These are phyloP conservation scores for Leccinum pachyderme DNA, from an alignment of 1,284 basidiomycete species.

Conservation along the genomic window DNA sequence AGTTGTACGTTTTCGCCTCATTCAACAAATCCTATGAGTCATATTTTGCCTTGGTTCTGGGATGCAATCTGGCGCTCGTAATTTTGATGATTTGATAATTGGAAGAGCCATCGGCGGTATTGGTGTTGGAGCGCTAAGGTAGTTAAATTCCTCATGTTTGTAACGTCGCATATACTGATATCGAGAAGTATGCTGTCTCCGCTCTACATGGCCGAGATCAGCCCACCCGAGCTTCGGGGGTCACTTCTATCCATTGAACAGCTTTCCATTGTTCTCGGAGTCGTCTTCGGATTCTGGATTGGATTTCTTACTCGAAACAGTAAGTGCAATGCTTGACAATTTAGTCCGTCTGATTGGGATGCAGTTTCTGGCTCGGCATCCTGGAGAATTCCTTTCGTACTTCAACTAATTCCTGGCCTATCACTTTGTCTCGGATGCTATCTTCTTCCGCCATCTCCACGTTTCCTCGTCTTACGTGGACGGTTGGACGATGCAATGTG, in stretches of 20 bases:
- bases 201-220: conserved; percentile 82
- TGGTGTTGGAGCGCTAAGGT: conserved; percentile 79
- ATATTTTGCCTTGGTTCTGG: conserved; percentile 71
- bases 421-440: conserved; percentile 62
- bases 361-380: conserved; percentile 58
- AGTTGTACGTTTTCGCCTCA: neutral
- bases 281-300: conserved; percentile 79
- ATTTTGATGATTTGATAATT: conserved; percentile 55
- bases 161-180: conserved; percentile 1
- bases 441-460: conserved; percentile 71
- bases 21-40: conserved; percentile 37
- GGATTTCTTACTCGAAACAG: conserved; percentile 70
- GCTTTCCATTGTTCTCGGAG: conserved; percentile 73
- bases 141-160: conserved; percentile 2
- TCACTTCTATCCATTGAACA: conserved; percentile 80
- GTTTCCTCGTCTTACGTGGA: conserved; percentile 61
- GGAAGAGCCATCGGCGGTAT: conserved; percentile 74
- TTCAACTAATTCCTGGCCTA: conserved; percentile 70
- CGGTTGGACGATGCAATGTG: conserved; percentile 50
- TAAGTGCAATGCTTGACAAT: conserved; percentile 33
- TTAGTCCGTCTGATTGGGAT: neutral
- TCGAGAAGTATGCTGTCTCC: conserved; percentile 68
- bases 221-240: conserved; percentile 77
- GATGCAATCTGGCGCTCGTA: conserved; percentile 63
- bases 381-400: conserved; percentile 74